Percentiles rank a stretch among this genome's conserved stretches.
Conservation (phyloP, 768 basidiomycete species). For the Tylopilus plumbeoviolaceoides region DNA sequence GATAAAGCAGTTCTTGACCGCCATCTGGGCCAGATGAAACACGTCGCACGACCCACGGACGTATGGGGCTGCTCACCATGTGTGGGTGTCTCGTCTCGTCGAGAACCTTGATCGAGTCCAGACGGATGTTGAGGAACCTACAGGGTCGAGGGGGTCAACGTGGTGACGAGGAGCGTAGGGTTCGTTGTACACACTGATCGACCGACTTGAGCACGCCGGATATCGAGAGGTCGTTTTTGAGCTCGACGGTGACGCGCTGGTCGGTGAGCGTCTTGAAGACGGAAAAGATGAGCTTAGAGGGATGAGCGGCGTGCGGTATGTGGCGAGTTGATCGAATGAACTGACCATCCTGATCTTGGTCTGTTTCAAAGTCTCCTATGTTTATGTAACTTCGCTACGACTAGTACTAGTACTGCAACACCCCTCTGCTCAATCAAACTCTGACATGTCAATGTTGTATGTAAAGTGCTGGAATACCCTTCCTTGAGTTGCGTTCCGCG, state of each 20-base stretch:
- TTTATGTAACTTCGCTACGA: too few relatives aligned
- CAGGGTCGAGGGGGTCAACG: slow-evolving; percentile 6
- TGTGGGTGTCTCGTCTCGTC: slow-evolving; percentile 95
- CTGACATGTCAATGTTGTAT: slow-evolving; percentile 32
- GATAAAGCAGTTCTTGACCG: slow-evolving; percentile 98
- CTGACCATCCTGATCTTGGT: too few relatives aligned
- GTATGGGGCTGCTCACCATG: slow-evolving; percentile 62
- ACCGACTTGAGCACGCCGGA: slow-evolving; percentile 95
- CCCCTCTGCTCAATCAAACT: slow-evolving; percentile 25
- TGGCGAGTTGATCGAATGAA: too few relatives aligned
- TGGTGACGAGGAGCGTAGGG: not conserved
- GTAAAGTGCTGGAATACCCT: slow-evolving; percentile 25
- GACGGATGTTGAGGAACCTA: slow-evolving; percentile 92
- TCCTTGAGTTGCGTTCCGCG: not conserved
- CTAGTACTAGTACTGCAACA: too few relatives aligned
- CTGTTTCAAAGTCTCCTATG: too few relatives aligned
- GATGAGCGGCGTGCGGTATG: too few relatives aligned
- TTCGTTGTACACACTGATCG: slow-evolving; percentile 71
- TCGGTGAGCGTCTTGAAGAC: slow-evolving; percentile 99
- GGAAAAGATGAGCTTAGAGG: slow-evolving; percentile 77
- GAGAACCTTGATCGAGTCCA: slow-evolving; percentile 89
- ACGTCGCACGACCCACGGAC: not conserved
- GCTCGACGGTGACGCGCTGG: slow-evolving; percentile 93
- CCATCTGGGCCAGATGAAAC: slow-evolving; percentile 59
- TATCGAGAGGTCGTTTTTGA: slow-evolving; percentile 98